Evolutionary conservation across 2,329 filamentous ascomycete species (phyloP), one percentile per base, ranked within the genome.

Genomic region (Talaromyces marneffei): DNA sequence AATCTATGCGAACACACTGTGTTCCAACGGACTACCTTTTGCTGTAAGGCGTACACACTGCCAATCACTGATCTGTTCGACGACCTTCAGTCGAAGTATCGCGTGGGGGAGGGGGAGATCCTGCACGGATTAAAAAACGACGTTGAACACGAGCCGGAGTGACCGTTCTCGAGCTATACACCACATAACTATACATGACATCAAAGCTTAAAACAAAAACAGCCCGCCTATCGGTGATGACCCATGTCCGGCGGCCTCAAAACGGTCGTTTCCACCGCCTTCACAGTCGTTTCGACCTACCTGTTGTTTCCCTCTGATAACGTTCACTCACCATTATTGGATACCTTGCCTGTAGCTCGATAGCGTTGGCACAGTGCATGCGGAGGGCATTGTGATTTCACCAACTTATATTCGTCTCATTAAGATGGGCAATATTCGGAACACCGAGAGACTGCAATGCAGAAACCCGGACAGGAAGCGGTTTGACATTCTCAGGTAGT

Each of bases 261-360:
- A 57, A 23, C 27, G 9, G 14, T 35, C 14, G 9, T 8, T 48
- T 18, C 33, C 16, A 55, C 52, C 16, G 52, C 33, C 52, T 23
- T 48, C 9, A 40, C 8, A 25, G 29, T 35, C 55, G 55, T 57
- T 46, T 46, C 55, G 40, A 57, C 55, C 40, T 57, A 57, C n/a
- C 40, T 35, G 29, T 16, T 46, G 18, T 27, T 25, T 7, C 12
- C 5, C 35, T 48, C 42, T n/a, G 29, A 46, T 33, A 25, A 20
- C 18, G 29, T 57, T 20, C 10, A 29, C 29, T 52, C 29, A 12
- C 12, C n/a, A 14, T 52, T 20, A 33, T 52, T 52, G 29, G 48
- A 33, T 35, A 33, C 5, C 42, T 16, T 33, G 16, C 10, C 27
- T 52, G 46, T 52, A 33, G 46, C 27, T 52, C n/a, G 46, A 33